Evolutionary conservation across 345 rosid species (phyloP).

Genomic region (Stellera chamaejasme): DNA sequence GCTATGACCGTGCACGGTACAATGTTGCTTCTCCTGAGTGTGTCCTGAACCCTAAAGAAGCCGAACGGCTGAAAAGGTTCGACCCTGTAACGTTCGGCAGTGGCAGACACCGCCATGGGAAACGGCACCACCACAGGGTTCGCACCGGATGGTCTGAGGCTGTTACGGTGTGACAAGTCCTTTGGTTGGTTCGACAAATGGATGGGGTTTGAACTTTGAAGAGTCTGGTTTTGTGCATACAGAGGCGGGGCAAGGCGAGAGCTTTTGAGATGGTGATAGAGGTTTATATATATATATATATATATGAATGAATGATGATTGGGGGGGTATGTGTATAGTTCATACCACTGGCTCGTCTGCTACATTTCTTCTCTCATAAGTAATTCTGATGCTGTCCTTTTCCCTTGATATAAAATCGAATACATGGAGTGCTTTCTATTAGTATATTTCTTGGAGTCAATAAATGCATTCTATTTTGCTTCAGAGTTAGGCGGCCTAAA

Average conservation of each 20-base stretch:
- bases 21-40: constrained; percentile 63
- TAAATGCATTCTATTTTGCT: constrained; percentile 10
- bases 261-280: constrained; percentile 14
- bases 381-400: constrained; percentile 14
- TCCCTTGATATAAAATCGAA: constrained; percentile 17
- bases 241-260: constrained; percentile 14
- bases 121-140: constrained; percentile 35
- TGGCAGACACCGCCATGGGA: constrained; percentile 35
- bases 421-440: constrained; percentile 13
- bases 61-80: constrained; percentile 41
- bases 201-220: constrained; percentile 3
- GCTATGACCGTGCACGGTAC: constrained; percentile 79
- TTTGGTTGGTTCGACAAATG: not conserved
- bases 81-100: constrained; percentile 87
- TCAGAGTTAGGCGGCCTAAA: too few species aligned
- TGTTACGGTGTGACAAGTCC: constrained; percentile 13
- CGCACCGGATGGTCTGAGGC: constrained; percentile 19
- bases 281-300: not conserved
- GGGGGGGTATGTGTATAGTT: constrained; percentile 39
- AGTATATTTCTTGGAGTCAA: constrained; percentile 16
- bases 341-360: constrained; percentile 9
- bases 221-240: constrained; percentile 29
- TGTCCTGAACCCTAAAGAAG: constrained; percentile 47
- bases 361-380: constrained; percentile 14
- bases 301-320: constrained; percentile 5